Base-by-base conservation (phyloP, 257 asterid genomes). In the Striga asiatica region DNA sequence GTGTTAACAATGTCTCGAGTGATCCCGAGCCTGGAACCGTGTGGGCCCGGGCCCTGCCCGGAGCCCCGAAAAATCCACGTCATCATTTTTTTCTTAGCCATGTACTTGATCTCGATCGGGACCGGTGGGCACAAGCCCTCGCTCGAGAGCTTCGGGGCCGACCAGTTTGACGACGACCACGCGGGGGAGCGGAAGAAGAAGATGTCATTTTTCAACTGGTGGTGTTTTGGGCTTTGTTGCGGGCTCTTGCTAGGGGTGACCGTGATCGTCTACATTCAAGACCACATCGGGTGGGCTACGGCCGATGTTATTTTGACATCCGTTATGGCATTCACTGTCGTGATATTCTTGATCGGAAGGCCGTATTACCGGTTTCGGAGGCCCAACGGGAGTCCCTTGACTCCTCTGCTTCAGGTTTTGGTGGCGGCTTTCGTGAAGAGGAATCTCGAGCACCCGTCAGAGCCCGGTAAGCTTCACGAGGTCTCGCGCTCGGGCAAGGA, bases 101-200 rank as follows among this genome's bases (percentile, higher is more conserved):
- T 88, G 11, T 88, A 88, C 71, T 59, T 78, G 70, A 68, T 88
- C 70, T 88, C 97, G 8, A 27, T 75, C 0, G 97, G 83, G 3
- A 84, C 97, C 0, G 95, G 95, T 3, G 95, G 93, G 25, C 93
- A 82, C 61, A 88, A 84, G 75, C 95, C 97, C 4, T 69, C 91
- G 0, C 56, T 88, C 11, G 91, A 88, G 74, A 82, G 95, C 78
- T 88, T 88, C 43, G 97, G 97, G 9, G 97, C 93, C 0, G 89
- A 88, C 52, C 97, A 88, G 54, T 88, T 84, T 16, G 97, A 88
- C 28, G 97, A 84, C 18, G 83, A 80, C 19, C 85, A 88, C 49
- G 75, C 79, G 0, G 54, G 34, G 6, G 97, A 88, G 53, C 62
- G 77, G 38, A 70, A 51, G 37, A 54, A 84, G 61, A 88, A 88